Evolutionary conservation across 768 basidiomycete species (phyloP).

Genomic region (Auriscalpium vulgare): DNA sequence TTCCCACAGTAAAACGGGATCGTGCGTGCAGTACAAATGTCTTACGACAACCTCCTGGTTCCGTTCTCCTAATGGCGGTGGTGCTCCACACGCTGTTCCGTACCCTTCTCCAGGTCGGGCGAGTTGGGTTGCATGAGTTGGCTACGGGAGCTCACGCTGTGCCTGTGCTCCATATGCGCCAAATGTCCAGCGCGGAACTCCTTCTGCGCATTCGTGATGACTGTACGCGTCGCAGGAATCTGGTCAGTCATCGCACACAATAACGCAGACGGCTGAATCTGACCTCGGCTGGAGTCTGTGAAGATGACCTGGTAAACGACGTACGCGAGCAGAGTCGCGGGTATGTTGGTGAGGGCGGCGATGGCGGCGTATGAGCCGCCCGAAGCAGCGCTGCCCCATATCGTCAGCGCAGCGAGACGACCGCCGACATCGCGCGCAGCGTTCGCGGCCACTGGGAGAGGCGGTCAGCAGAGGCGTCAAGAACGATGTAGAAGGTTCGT

Average conservation of each 20-base stretch:
- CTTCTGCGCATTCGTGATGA: constrained; percentile 4
- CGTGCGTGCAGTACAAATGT: too few relatives aligned
- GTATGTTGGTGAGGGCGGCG: constrained; percentile 23
- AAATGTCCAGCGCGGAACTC: constrained; percentile 4
- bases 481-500: constrained; percentile 2
- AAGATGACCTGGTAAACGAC: constrained; percentile 20
- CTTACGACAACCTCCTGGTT: too few relatives aligned
- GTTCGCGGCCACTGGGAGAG: constrained; percentile 20
- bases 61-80: too few relatives aligned
- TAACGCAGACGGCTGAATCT: background rate
- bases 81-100: too few relatives aligned
- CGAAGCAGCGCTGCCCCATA: constrained; percentile 21
- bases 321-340: constrained; percentile 21
- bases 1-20: too few relatives aligned
- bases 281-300: constrained; percentile 21
- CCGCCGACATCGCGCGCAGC: constrained; percentile 23
- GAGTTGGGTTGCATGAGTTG: too few relatives aligned
- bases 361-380: constrained; percentile 27
- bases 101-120: too few relatives aligned
- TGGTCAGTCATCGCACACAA: background rate
- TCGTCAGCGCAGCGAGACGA: constrained; percentile 19
- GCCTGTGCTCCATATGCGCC: background rate
- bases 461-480: background rate
- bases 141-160: too few relatives aligned
- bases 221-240: background rate